Base-by-base conservation (phyloP, 2,329 filamentous ascomycete genomes). In the Dryadomyces quercivorus region DNA sequence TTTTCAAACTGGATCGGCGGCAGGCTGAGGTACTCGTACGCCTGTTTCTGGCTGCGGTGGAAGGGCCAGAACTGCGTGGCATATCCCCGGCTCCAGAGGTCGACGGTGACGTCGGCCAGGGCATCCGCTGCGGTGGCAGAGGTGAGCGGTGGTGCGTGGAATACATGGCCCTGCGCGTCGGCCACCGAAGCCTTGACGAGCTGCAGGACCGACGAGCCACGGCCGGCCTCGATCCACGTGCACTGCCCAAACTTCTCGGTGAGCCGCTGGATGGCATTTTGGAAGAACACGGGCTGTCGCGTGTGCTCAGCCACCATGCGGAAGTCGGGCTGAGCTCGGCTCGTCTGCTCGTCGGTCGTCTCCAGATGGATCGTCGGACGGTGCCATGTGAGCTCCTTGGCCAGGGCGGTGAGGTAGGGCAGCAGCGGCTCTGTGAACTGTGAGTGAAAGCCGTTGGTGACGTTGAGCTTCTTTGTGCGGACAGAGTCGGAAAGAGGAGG, bases 211-310 rank as follows among this genome's bases (percentile, higher is more conserved):
- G 16, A 13, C 9, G 49, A 40, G 18, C 57, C 54, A 5, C 60
- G 58, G 2, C 67, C 67, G 8, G 66, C 67, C 52, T 70, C 68
- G 5, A 70, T 58, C 62, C 62, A 70, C 16, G 63, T 57, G 22
- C 59, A 61, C 1, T 54, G 31, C 0, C 58, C 55, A 12, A 63
- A 58, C 8, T 58, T 50, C 2, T 57, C 34, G 13, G 57, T 52
- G n/a, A 67, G 56, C 2, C 65, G 58, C 20, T 59, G 53, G 1
- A 67, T 55, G 1, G 65, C 64, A 15, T 64, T 50, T 16, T 48
- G 18, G 48, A 67, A 67, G 56, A 58, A 65, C 0, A 68, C 66
- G 1, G 66, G 61, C 20, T 61, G 31, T 5, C 65, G 59, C 2
- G 59, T 62, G 50, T 68, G 65, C 12, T 50, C 44, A 0, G 56